Evolutionary conservation across 2,329 filamentous ascomycete species (phyloP), one percentile per base, ranked within the genome.

Genomic region (Bipolaris cookei): DNA sequence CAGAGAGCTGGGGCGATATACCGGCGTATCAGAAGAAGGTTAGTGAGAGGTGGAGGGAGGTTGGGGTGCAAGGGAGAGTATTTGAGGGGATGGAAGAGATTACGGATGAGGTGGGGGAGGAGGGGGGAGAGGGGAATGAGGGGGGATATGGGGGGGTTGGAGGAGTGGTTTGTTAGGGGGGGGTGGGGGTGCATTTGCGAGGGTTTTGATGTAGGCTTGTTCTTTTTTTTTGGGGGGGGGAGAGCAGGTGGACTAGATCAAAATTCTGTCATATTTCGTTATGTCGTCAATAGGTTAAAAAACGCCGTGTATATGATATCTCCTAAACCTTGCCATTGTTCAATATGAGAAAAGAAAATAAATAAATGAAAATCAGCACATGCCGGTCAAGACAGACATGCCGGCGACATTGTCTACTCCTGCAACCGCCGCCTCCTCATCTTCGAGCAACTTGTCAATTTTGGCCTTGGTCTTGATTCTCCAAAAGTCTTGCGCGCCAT

Each of bases 401-500:
- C 67, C 68, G 23, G 65, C 57, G 34, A 65, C 63, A 13, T 63
- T 47, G 21, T 62, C 67, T 13, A 59, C 32, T 8, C 51, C 56
- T 8, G 46, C 63, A 8, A 46, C 54, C 5, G 42, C 59, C 8
- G 25, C 55, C 7, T 56, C 62, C 7, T 71, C 69, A 0, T 82
- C 79, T 23, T 81, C 77, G 42, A 83, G 61, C 63, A 91, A 71
- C 56, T 86, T 82, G 76, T 92, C 88, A 66, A 95, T 84, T 62
- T 85, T 83, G 69, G 82, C 80, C 61, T 83, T 82, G 50, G 85
- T 83, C 79, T 88, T 90, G 66, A 95, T 87, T 62, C 83, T 82
- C 88, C 90, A 97, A 75, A 97, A 97, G 21, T 81, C 83, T 57
- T 86, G 83, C 18, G 91, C 83, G 0, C 88, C 92, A 32, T 86